Evolutionary conservation across 2,329 filamentous ascomycete species (phyloP).

Genomic region (Septoria petroselini): DNA sequence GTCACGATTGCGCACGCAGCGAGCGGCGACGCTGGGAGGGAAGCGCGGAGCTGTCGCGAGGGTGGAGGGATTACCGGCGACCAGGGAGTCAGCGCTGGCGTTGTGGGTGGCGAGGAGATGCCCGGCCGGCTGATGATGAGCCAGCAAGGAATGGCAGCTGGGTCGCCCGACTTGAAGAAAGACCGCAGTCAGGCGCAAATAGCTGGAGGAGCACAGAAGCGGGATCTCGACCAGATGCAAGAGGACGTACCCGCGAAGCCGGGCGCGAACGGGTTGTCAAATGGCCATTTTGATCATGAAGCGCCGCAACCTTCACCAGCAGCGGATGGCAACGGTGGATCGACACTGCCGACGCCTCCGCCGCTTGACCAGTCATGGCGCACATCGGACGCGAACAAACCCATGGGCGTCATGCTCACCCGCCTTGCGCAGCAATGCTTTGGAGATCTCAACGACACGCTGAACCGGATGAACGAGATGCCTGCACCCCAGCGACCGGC

Average conservation of each 20-base stretch:
- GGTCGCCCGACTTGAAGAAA: slow-evolving; percentile 38
- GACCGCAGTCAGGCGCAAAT: slow-evolving; percentile 32
- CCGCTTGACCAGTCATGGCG: slow-evolving; percentile 55
- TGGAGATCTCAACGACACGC: slow-evolving; percentile 68
- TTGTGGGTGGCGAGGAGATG: slow-evolving; percentile 38
- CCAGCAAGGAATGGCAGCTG: slow-evolving; percentile 40
- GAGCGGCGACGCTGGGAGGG: slow-evolving; percentile 19
- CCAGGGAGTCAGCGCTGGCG: slow-evolving; percentile 9
- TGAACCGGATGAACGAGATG: slow-evolving; percentile 66
- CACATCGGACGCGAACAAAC: slow-evolving; percentile 71
- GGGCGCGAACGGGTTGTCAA: slow-evolving; percentile 16
- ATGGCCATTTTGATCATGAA: background rate
- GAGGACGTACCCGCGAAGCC: slow-evolving; percentile 14
- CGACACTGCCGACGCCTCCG: slow-evolving; percentile 41
- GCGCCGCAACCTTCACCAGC: slow-evolving; percentile 14
- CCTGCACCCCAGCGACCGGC: slow-evolving; percentile 50
- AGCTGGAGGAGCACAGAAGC: slow-evolving; percentile 22
- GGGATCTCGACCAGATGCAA: slow-evolving; percentile 21
- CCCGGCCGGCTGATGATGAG: slow-evolving; percentile 51
- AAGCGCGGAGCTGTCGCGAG: slow-evolving; percentile 22
- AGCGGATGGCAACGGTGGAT: slow-evolving; percentile 21
- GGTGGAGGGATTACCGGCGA: slow-evolving; percentile 14
- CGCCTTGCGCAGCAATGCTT: slow-evolving; percentile 81
- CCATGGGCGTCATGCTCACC: slow-evolving; percentile 69
- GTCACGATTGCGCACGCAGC: slow-evolving; percentile 32